phyloP scores from a whole-genome alignment of 441 rosid species.

The Biscutella laevigata region DNA sequence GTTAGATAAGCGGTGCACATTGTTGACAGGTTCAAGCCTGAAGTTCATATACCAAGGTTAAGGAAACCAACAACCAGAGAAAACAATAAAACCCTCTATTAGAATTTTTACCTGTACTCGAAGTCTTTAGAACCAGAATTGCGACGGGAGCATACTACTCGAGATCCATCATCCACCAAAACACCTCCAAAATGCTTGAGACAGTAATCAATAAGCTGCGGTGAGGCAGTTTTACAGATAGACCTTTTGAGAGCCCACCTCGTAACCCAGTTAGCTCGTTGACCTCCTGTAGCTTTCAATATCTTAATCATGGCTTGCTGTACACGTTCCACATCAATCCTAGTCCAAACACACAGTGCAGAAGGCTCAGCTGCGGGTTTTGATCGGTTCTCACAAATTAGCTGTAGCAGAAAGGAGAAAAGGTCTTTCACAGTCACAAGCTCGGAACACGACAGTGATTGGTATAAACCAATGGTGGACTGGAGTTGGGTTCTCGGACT shows the following conservation, averaged over 20 bases:
- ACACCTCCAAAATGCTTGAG: conserved; percentile 49
- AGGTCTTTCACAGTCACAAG: conserved; percentile 47
- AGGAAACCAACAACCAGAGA: too few species aligned
- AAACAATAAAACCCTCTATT: too few species aligned
- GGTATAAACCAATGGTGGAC: conserved; percentile 38
- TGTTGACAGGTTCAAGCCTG: conserved; percentile 41
- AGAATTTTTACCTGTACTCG: conserved; percentile 46
- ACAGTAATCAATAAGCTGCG: conserved; percentile 56
- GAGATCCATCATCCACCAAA: conserved; percentile 27
- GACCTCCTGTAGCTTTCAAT: conserved; percentile 29
- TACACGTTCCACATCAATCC: conserved; percentile 39
- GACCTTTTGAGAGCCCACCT: conserved; percentile 53
- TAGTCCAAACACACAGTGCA: conserved; percentile 42
- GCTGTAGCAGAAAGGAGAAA: conserved; percentile 39
- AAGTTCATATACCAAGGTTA: background rate
- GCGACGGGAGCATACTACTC: conserved; percentile 37
- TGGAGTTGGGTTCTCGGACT: conserved; percentile 37
- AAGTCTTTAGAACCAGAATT: conserved; percentile 35
- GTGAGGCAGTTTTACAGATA: conserved; percentile 38
- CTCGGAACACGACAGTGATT: conserved; percentile 38
- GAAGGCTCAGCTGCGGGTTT: conserved; percentile 3
- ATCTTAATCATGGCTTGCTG: conserved; percentile 46
- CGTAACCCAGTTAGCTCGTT: conserved; percentile 36
- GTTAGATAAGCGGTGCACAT: conserved; percentile 20
- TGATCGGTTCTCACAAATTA: conserved; percentile 26